Conservation (phyloP, 805 yeast genomes). For the Gaillardinia entomophila region DNA sequence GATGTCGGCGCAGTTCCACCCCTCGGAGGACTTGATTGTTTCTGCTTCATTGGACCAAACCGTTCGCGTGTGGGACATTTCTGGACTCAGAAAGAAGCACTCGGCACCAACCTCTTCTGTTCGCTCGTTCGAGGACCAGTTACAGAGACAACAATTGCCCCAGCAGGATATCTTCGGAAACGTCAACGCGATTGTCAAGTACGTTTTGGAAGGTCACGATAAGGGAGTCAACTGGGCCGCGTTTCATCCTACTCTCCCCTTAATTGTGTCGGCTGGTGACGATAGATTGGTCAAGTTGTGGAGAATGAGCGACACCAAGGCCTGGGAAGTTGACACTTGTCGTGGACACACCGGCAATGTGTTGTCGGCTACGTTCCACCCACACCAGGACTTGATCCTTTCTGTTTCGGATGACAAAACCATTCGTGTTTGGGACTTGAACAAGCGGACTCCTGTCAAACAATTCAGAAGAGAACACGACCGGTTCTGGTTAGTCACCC, state of each 20-base stretch:
- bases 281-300: slow-evolving; percentile 92
- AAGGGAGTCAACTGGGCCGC: slow-evolving; percentile 98
- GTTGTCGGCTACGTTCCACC: slow-evolving; percentile 85
- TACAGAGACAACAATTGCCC: slow-evolving; percentile 58
- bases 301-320: slow-evolving; percentile 96
- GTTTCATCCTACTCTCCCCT: slow-evolving; percentile 93
- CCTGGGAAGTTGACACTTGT: slow-evolving; percentile 99
- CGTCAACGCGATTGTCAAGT: slow-evolving; percentile 90
- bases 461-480: slow-evolving; percentile 92
- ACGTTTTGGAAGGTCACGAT: slow-evolving; percentile 95
- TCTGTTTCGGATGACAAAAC: slow-evolving; percentile 97
- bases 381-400: slow-evolving; percentile 83
- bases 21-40: slow-evolving; percentile 87
- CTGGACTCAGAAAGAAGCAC: slow-evolving; percentile 90
- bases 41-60: slow-evolving; percentile 96
- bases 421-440: slow-evolving; percentile 93
- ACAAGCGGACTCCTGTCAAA: slow-evolving; percentile 87
- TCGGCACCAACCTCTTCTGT: slow-evolving; percentile 62
- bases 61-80: slow-evolving; percentile 98
- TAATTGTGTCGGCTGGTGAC: slow-evolving; percentile 93
- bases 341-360: slow-evolving; percentile 96
- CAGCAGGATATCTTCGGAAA: slow-evolving; percentile 93
- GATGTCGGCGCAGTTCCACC: slow-evolving; percentile 97
- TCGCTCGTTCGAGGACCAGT: slow-evolving; percentile 57
- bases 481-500: slow-evolving; percentile 87